Evolutionary conservation across 2,329 filamentous ascomycete genomes (phyloP), one percentile per base, ranked within the genome.

Genomic region (Hymenoscyphus salicellus): DNA sequence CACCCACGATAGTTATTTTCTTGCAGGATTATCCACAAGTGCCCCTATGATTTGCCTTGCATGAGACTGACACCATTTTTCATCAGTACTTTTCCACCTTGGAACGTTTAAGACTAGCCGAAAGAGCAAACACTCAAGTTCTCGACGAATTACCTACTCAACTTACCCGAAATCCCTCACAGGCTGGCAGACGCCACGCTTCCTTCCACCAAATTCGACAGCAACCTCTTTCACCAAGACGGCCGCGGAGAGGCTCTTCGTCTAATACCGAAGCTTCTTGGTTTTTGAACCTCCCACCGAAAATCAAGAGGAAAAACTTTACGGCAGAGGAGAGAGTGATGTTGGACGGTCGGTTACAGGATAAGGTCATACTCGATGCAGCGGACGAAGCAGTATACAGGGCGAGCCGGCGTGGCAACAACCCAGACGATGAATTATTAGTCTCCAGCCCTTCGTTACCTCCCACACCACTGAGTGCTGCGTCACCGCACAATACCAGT

Each of bases 71-170:
- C 36, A 38, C 14, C 33, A n/a, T 41, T 30, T 52, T 26, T 65
- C 60, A 65, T 49, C 75, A 92, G 85, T 91, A 90, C 78, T 91
- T 92, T 78, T 90, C 89, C 36, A 88, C 86, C 7, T 81, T 89
- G 68, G 89, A 92, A 77, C 84, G 89, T 64, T 81, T 90, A 65
- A 85, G 86, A 71, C 86, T 92, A 74, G 84, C 84, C 60, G 86
- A 87, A 71, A 78, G 78, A 59, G 76, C 78, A 55, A 76, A 75
- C 58, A 70, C 73, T 52, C 71, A 75, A 58, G 70, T 74, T 65
- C 65, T 72, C 65, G 63, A 73, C 68, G 68, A 70, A 58, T 67
- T 70, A 58, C 70, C 73, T 58, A 72, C 72, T 59, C 76, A 70
- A 60, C 64, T 38, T 11, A 62, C 67, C 49, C 65, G 68, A 55